phyloP scores from a whole-genome alignment of 2,329 filamentous ascomycete genomes.

The Tolypocladium paradoxum region DNA sequence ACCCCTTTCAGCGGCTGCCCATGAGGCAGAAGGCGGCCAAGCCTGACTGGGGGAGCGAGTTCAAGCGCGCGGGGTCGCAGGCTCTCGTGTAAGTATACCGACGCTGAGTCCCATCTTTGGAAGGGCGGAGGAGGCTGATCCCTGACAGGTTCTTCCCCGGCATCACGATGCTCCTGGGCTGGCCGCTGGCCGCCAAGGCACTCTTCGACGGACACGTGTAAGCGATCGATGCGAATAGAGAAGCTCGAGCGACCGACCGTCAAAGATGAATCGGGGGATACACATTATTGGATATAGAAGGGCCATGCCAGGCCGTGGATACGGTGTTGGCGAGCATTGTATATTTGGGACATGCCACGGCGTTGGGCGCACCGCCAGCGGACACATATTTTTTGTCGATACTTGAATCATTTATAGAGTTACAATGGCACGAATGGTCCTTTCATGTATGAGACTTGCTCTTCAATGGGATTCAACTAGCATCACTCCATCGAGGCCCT shows the following conservation, averaged over 20 bases:
- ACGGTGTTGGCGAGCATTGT: neutral
- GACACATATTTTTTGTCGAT: neutral
- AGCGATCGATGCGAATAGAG: neutral
- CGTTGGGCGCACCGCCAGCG: neutral
- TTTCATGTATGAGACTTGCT: neutral
- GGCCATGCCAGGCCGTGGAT: neutral
- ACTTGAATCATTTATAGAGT: neutral
- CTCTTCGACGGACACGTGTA: constrained; percentile 21
- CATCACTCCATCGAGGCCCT: neutral
- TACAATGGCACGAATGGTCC: neutral
- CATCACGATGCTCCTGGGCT: constrained; percentile 21
- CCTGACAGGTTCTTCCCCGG: constrained; percentile 21
- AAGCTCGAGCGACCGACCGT: neutral
- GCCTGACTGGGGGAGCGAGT: constrained; percentile 20
- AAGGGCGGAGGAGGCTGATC: neutral
- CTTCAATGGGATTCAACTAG: neutral
- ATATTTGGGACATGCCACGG: neutral
- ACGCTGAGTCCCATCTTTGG: neutral
- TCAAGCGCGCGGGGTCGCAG: constrained; percentile 19
- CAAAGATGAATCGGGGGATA: neutral
- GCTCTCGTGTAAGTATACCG: constrained; percentile 21
- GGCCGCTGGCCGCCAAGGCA: constrained; percentile 19
- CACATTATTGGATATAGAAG: neutral
- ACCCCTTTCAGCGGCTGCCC: constrained; percentile 24
- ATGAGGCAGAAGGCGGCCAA: constrained; percentile 14